Evolutionary conservation across 176 grass and related monocot genomes (phyloP).

Genomic region (Aegilops longissima): DNA sequence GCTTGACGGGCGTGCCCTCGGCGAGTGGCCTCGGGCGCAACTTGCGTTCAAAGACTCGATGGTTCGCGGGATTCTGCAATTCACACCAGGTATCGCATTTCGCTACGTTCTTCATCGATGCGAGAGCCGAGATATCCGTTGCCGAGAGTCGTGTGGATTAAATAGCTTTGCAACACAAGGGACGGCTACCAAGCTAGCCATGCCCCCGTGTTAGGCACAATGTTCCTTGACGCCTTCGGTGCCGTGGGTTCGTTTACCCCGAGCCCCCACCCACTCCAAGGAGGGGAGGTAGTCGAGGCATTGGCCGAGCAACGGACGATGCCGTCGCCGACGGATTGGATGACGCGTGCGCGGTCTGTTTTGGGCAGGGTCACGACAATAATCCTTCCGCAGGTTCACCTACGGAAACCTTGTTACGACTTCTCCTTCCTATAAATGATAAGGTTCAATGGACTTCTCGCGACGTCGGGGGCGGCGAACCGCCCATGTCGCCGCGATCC

Average conservation of each 20-base stretch:
- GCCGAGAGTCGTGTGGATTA: constrained; percentile 29
- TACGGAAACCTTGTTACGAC: constrained; percentile 58
- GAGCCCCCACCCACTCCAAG: no score
- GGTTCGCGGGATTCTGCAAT: constrained; percentile 86
- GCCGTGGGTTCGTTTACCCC: no score
- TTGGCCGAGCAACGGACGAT: no score
- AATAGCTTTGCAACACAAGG: no score
- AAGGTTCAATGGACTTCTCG: constrained; percentile 38
- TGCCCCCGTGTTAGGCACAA: no score
- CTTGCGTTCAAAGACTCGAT: constrained; percentile 92
- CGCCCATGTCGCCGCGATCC: neutral
- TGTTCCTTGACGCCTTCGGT: no score
- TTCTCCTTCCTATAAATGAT: constrained; percentile 64
- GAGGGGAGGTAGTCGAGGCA: no score
- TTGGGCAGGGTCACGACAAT: no score
- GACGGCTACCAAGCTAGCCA: no score
- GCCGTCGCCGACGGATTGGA: no score
- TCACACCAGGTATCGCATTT: constrained; percentile 88
- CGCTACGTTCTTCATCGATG: constrained; percentile 84
- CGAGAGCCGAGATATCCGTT: constrained; percentile 65
- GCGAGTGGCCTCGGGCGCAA: constrained; percentile 51
- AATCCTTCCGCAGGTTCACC: neutral
- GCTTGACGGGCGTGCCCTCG: no score
- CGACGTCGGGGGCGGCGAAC: neutral
- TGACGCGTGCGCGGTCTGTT: no score